Base-by-base conservation (phyloP, 768 basidiomycete genomes). In the Galerina marginata region DNA sequence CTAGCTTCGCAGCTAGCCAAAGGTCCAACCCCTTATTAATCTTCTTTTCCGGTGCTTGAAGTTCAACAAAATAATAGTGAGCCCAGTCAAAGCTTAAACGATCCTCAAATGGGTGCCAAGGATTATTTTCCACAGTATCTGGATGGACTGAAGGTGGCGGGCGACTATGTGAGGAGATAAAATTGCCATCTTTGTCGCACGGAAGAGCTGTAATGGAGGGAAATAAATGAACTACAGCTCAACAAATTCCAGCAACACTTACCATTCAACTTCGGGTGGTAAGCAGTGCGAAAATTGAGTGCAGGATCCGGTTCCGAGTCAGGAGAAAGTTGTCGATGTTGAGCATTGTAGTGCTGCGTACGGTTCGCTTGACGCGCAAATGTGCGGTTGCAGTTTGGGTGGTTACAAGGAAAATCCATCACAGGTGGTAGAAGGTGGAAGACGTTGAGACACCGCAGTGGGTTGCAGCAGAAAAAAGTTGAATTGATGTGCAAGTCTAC, bases 61-160 rank as follows among this genome's bases (percentile, higher is more conserved):
- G 49, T 44, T 69, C 43, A 9, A 69, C 65, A 53, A 64, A 75
- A 29, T 69, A 59, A 48, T 69, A 67, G 25, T 73, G 47, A 0
- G 75, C 73, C 25, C 58, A 73, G 23, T 75, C 69, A 56, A 75
- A 77, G 2, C 61, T 59, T 0, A 68, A 5, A 2, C 67, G 59
- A 40, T 65, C 65, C 15, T 58, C 12, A 52, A 75, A 76, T 36
- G 74, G 74, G 9, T 38, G 57, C 69, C 71, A 77, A 1, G 62
- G 50, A 53, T 69, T 72, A 6, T 43, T 51, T 7, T 1, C 2
- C 1, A 14, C 40, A 12, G 58, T 29, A 51, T 59, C 55, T 23
- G 56, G 16, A 29, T 15, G 11, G 15, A 9, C 20, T n/a, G 0
- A 16, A 38, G 36, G 49, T n/a, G 49, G 56, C 37, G 29, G 55